These are phyloP conservation scores for Dactylellina parvicollis DNA, from an alignment of 2,329 filamentous ascomycete genomes.

Conservation along the genomic window DNA sequence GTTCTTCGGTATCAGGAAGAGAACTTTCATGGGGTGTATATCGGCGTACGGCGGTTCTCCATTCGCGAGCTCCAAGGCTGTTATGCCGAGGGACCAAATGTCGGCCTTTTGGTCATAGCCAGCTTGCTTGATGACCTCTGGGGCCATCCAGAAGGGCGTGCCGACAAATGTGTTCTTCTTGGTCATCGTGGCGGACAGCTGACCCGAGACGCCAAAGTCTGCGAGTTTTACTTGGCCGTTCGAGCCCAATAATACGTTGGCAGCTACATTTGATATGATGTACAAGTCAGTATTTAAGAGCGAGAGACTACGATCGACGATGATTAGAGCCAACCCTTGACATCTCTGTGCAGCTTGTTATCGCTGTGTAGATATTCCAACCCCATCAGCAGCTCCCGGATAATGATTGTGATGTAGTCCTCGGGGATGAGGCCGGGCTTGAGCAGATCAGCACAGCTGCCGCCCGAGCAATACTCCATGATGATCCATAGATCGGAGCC, in stretches of 20 bases:
- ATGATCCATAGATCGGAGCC: slow-evolving; percentile 98
- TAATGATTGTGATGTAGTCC: slow-evolving; percentile 80
- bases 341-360: slow-evolving; percentile 92
- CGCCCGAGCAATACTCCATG: slow-evolving; percentile 98
- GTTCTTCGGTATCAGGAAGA: slow-evolving; percentile 92
- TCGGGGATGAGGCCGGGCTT: slow-evolving; percentile 91
- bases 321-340: slow-evolving; percentile 71
- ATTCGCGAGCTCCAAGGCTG: slow-evolving; percentile 86
- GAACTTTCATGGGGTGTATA: slow-evolving; percentile 92
- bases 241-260: slow-evolving; percentile 92
- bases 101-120: slow-evolving; percentile 88
- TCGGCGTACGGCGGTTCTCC: slow-evolving; percentile 86
- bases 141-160: slow-evolving; percentile 97
- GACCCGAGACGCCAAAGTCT: slow-evolving; percentile 92
- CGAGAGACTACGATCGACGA: slow-evolving; percentile 53
- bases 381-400: slow-evolving; percentile 43
- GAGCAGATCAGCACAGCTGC: slow-evolving; percentile 94
- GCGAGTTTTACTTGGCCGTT: slow-evolving; percentile 98
- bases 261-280: slow-evolving; percentile 71
- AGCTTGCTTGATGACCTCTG: slow-evolving; percentile 73
- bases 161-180: slow-evolving; percentile 93
- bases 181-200: slow-evolving; percentile 90
- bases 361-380: slow-evolving; percentile 83
- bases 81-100: slow-evolving; percentile 92
- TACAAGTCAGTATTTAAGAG: background rate